A percentile compares a stretch with the other conserved stretches of the same genome.
Conservation (phyloP, 2,329 filamentous ascomycete genomes). For the Cladosporium colombiae region DNA sequence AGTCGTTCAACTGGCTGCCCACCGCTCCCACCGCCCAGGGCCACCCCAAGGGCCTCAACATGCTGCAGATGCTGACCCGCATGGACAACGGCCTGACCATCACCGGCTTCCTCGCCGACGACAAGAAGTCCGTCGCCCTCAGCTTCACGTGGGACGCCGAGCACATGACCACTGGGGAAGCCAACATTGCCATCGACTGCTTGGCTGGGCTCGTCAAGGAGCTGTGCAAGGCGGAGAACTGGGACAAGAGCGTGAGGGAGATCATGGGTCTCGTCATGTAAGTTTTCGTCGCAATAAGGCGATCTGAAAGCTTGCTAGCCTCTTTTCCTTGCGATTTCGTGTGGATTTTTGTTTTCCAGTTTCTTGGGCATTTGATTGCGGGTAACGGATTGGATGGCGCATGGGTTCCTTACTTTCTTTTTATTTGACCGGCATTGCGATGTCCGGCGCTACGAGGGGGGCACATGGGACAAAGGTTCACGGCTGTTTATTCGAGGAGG, state of each 20-base stretch:
- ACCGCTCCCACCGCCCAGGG: conserved; percentile 33
- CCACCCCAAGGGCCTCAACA: conserved; percentile 30
- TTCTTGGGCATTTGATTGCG: conserved; percentile 14
- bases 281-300: neutral
- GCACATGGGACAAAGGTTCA: neutral
- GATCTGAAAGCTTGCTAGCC: neutral
- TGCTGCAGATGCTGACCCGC: conserved; percentile 36
- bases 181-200: conserved; percentile 30
- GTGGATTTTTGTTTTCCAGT: neutral
- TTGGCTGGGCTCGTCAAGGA: conserved; percentile 29
- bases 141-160: conserved; percentile 37
- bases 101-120: conserved; percentile 35
- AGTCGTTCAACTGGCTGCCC: conserved; percentile 39
- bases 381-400: neutral
- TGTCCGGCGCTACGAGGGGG: conserved; percentile 4
- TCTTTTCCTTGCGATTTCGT: neutral
- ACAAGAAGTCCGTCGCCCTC: conserved; percentile 34
- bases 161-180: conserved; percentile 33
- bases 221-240: conserved; percentile 34
- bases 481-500: neutral
- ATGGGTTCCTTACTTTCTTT: neutral
- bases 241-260: conserved; percentile 30
- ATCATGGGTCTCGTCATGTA: conserved; percentile 25
- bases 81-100: conserved; percentile 39
- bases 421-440: conserved; percentile 16